A percentile compares a stretch with the other conserved stretches of the same genome.
Conservation (phyloP, 192 early-diverging fungal species). For the Backusella tarrabulga region DNA sequence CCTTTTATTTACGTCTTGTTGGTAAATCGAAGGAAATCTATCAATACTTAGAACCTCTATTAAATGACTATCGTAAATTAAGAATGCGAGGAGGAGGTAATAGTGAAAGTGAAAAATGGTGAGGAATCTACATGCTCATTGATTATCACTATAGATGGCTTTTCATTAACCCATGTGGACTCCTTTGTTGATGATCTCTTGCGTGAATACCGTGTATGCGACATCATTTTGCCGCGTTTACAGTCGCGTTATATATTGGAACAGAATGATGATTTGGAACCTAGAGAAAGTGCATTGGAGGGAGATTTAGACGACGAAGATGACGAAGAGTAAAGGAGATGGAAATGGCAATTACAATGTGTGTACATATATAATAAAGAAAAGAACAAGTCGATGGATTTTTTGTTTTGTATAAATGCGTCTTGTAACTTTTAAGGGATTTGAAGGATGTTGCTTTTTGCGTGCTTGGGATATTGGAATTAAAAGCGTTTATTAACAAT, state of each 20-base stretch:
- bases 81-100: slow-evolving; percentile 53
- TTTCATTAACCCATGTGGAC: slow-evolving; percentile 72
- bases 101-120: not conserved
- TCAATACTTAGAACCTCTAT: slow-evolving; percentile 78
- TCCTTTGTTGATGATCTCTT: slow-evolving; percentile 89
- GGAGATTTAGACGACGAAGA: slow-evolving; percentile 46
- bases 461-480: too few relatives aligned
- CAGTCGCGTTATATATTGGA: slow-evolving; percentile 79
- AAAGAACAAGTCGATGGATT: not conserved
- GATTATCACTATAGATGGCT: slow-evolving; percentile 28
- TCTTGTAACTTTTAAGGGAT: too few relatives aligned
- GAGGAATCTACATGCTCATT: not conserved
- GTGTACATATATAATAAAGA: not conserved
- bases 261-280: slow-evolving; percentile 80
- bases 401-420: too few relatives aligned
- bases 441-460: too few relatives aligned
- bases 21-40: slow-evolving; percentile 79
- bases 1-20: slow-evolving; percentile 88
- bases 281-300: slow-evolving; percentile 74
- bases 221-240: slow-evolving; percentile 86
- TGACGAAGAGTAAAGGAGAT: not conserved
- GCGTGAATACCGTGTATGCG: slow-evolving; percentile 76
- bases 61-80: slow-evolving; percentile 87
- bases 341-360: not conserved
- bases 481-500: too few relatives aligned